Percentiles rank a stretch among this genome's conserved stretches.
phyloP scores from a whole-genome alignment of 192 early-diverging fungal genomes.

The Globomyces pollinis-pini region DNA sequence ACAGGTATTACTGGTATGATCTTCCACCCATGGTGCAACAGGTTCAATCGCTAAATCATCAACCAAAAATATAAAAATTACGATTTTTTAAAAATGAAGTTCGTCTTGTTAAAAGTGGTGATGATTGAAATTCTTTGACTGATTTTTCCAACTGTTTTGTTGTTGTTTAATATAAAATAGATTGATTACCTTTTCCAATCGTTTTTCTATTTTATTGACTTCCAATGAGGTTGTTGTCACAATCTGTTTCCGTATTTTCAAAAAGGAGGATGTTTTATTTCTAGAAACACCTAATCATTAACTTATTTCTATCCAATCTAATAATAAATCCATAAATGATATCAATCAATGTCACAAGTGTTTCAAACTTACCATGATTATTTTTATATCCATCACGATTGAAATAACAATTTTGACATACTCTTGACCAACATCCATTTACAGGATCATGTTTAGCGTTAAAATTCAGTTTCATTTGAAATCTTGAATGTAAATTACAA shows the following conservation, averaged over 20 bases:
- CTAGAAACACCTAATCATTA: conserved; percentile 40
- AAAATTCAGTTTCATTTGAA: conserved; percentile 29
- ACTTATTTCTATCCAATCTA: background rate
- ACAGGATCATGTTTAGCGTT: conserved; percentile 38
- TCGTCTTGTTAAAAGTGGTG: background rate
- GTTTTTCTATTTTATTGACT: conserved; percentile 43
- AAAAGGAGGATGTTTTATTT: conserved; percentile 26
- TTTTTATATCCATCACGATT: conserved; percentile 27
- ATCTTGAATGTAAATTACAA: conserved; percentile 37
- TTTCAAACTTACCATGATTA: conserved; percentile 22
- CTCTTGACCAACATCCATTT: conserved; percentile 35
- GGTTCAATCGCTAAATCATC: conserved; percentile 24
- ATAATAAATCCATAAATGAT: too few relatives aligned
- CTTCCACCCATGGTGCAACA: conserved; percentile 42
- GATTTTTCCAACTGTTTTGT: background rate
- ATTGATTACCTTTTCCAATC: conserved; percentile 42
- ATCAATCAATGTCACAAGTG: background rate
- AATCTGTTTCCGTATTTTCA: conserved; percentile 22
- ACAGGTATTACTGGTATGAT: conserved; percentile 28
- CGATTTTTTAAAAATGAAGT: background rate
- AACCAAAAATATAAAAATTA: background rate
- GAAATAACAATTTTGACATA: conserved; percentile 37
- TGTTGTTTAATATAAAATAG: background rate
- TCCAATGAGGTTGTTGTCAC: conserved; percentile 31
- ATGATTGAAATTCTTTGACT: conserved; percentile 8